Evolutionary conservation across 306 rosid species (phyloP).

Genomic region (Cicer judaicum): DNA sequence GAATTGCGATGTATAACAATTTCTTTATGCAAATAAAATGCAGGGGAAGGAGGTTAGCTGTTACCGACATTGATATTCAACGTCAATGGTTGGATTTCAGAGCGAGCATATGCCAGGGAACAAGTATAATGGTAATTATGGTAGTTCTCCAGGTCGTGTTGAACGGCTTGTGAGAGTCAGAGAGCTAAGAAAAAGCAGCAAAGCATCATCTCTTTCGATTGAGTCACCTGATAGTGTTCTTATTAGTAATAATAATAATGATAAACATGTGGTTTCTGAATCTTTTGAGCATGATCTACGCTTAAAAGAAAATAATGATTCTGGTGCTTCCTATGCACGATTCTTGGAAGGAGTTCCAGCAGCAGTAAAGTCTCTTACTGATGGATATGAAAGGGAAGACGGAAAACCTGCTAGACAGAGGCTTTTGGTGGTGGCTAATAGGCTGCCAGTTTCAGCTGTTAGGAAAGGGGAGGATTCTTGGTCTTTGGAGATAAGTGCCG

Average conservation of each 20-base stretch:
- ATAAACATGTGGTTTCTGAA: slow-evolving; percentile 48
- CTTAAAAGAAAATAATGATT: slow-evolving; percentile 61
- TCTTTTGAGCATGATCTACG: slow-evolving; percentile 56
- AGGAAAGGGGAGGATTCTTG: slow-evolving; percentile 81
- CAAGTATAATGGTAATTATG: slow-evolving; percentile 59
- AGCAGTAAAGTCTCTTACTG: slow-evolving; percentile 45
- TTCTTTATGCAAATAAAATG: slow-evolving; percentile 50
- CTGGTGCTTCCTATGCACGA: slow-evolving; percentile 47
- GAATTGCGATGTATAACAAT: slow-evolving; percentile 27
- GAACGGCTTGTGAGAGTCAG: slow-evolving; percentile 74
- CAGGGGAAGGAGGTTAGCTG: slow-evolving; percentile 55
- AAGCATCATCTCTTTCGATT: slow-evolving; percentile 49
- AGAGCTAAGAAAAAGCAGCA: slow-evolving; percentile 61
- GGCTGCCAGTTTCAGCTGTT: slow-evolving; percentile 91
- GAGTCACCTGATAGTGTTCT: slow-evolving; percentile 55
- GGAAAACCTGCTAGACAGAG: slow-evolving; percentile 69
- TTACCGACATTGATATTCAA: slow-evolving; percentile 45
- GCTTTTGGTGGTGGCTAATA: slow-evolving; percentile 85
- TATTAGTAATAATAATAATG: slow-evolving; percentile 26
- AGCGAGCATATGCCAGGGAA: slow-evolving; percentile 80
- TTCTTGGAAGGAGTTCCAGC: slow-evolving; percentile 54
- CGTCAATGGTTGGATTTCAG: slow-evolving; percentile 57
- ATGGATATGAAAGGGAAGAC: slow-evolving; percentile 62
- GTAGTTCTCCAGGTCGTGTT: slow-evolving; percentile 56
- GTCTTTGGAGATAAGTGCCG: slow-evolving; percentile 86